Evolutionary conservation across 192 early-diverging fungal species (phyloP), one percentile per base, ranked within the genome.

Genomic region (Thoreauomyces humboldtii): DNA sequence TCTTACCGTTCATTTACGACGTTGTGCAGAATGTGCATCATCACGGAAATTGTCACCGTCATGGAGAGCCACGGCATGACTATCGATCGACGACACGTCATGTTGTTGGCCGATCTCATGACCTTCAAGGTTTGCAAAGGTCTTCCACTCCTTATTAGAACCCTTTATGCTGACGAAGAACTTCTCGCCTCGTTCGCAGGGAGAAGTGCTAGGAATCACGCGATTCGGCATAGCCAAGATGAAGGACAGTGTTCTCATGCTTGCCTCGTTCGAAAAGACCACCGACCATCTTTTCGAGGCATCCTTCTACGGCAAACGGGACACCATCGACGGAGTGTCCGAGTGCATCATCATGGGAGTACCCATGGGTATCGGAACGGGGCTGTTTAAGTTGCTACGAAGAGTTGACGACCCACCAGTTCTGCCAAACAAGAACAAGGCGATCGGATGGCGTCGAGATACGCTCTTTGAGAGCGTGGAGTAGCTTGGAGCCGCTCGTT

Each of bases 341-440:
- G 98, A 99, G 74, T 92, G 94, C 71, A 98, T 99, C 58, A 99
- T 99, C 76, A 97, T 99, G 94, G 98, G 96, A 73, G 88, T 91
- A 31, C 96, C 94, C 31, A 96, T 98, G 94, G 84, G 87, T 24
- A 90, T 99, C 53, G 94, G 98, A 27, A 96, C 96, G 1, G 96
- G 98, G 24, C 71, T 99, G 37, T 96, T 98, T 80, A 97, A 95
- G 73, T 76, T 99, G n/a, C 19, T 62, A 22, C 60, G 44, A 2
- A 14, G 48, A 53, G 54, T 53, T 27, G 69, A 70, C 29, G 53
- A 56, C n/a, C n/a, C n/a, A n/a, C n/a, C n/a, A n/a, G n/a, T n/a
- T n/a, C n/a, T n/a, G n/a, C n/a, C n/a, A n/a, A n/a, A n/a, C n/a
- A n/a, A n/a, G n/a, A n/a, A n/a, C n/a, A n/a, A n/a, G n/a, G n/a